Evolutionary conservation across 495 filamentous ascomycete genomes (phyloP), one percentile per base, ranked within the genome.

Genomic region (Opeltia flavorubescens): DNA sequence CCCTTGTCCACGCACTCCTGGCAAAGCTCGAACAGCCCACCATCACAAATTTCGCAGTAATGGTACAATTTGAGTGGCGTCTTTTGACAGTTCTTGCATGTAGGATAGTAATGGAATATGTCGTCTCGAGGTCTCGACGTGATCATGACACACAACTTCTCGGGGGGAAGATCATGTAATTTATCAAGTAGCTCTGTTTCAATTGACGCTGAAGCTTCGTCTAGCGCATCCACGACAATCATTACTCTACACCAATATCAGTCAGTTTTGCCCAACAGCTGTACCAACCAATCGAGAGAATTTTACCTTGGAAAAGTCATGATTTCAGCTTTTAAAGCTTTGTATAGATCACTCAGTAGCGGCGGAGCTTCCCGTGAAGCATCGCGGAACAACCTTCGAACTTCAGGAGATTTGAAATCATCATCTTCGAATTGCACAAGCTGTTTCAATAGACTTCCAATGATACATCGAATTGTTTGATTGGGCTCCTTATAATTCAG

Each of bases 391-490:
- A 53, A 42, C 23, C 48, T 36, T 5, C 38, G 43, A 1, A 51
- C 41, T 33, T 49, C 36, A 5, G 33, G 15, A 5, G 55, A 50
- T 24, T 20, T 18, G 23, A 47, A 48, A 4, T 46, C 35, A 4
- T 35, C 18, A n/a, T 50, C 44, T 1, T 34, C 26, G 15, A 49
- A 39, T 44, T 60, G 53, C 20, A 60, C 35, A 36, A 62, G 25
- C 31, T 62, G 59, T 40, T 58, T 58, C 3, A 62, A 33, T 11
- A 62, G 48, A 29, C 57, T 58, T 2, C 53, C 52, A 7, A 58
- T 39, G 5, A 62, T 25, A 24, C 55, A 56, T 9, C 31, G 42
- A 17, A 45, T 33, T 17, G 57, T 50, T 27, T 60, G 59, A 15
- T 11, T 34, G 15, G 12, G 34, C 3, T 51, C 52, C 12, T 52